Conservation (phyloP, 192 early-diverging fungal genomes). For the Phycomyces nitens region DNA sequence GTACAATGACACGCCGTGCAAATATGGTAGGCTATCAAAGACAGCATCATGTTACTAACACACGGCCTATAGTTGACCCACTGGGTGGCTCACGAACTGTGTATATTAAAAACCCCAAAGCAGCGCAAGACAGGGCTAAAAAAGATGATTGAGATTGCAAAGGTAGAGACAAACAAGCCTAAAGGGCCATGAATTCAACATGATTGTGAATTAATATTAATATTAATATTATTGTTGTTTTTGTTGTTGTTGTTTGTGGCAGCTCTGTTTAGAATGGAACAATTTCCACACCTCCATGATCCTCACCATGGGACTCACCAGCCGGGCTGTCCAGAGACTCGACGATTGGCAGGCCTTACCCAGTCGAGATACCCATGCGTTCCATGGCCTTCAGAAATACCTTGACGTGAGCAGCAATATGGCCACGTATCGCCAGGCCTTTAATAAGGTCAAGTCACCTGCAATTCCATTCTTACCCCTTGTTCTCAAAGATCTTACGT, state of each 20-base stretch:
- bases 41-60: too few species aligned
- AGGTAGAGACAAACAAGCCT: constrained; percentile 21
- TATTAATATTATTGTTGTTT: too few species aligned
- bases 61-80: constrained; percentile 27
- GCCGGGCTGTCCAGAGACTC: constrained; percentile 52
- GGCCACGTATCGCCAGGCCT: constrained; percentile 54
- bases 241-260: too few species aligned
- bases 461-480: constrained; percentile 64
- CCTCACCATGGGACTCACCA: constrained; percentile 57
- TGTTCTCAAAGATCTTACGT: constrained; percentile 70
- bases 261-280: constrained; percentile 51
- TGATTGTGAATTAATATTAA: too few species aligned
- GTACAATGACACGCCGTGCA: constrained; percentile 33
- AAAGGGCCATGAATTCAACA: too few species aligned
- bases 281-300: constrained; percentile 69
- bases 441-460: constrained; percentile 39
- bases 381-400: constrained; percentile 52
- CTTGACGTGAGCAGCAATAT: constrained; percentile 65
- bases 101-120: constrained; percentile 9
- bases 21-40: constrained; percentile 33
- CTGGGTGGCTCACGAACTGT: constrained; percentile 31
- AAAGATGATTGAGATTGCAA: constrained; percentile 33
- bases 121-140: constrained; percentile 11
- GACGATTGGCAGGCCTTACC: constrained; percentile 40
- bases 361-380: constrained; percentile 38